Evolutionary conservation across 192 early-diverging fungal genomes (phyloP).

Genomic region (Radiomyces spectabilis): DNA sequence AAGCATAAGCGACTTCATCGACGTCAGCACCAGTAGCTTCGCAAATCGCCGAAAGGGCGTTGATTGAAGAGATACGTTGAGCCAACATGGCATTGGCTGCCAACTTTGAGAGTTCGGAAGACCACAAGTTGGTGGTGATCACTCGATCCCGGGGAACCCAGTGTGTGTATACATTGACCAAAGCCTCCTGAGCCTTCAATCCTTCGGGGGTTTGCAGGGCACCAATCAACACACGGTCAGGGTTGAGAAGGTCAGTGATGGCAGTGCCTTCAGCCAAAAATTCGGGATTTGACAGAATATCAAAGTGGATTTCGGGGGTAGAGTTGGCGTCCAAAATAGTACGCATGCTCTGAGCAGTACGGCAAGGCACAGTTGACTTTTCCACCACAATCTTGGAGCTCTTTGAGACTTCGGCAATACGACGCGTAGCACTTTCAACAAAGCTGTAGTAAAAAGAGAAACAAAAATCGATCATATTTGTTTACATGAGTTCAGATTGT

Average conservation of each 20-base stretch:
- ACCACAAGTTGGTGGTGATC: slow-evolving; percentile 90
- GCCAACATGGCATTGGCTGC: slow-evolving; percentile 91
- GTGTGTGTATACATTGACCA: slow-evolving; percentile 71
- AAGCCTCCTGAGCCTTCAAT: slow-evolving; percentile 64
- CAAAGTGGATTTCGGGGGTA: slow-evolving; percentile 58
- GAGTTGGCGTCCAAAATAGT: slow-evolving; percentile 79
- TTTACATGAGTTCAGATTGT: too few relatives aligned
- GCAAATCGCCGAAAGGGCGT: slow-evolving; percentile 85
- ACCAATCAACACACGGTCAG: slow-evolving; percentile 90
- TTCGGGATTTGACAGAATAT: slow-evolving; percentile 91
- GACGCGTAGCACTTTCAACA: slow-evolving; percentile 72
- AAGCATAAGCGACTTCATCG: slow-evolving; percentile 84
- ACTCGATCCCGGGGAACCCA: slow-evolving; percentile 84
- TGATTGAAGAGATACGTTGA: slow-evolving; percentile 90
- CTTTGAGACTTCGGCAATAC: slow-evolving; percentile 75
- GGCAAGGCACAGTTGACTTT: slow-evolving; percentile 92
- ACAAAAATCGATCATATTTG: neutral
- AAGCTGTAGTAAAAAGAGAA: slow-evolving; percentile 37
- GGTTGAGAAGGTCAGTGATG: slow-evolving; percentile 70
- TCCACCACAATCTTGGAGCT: slow-evolving; percentile 87
- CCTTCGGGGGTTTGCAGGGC: slow-evolving; percentile 64
- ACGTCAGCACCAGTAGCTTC: slow-evolving; percentile 89
- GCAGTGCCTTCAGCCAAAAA: slow-evolving; percentile 94
- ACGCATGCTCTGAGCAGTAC: slow-evolving; percentile 79
- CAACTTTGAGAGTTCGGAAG: slow-evolving; percentile 90